These are phyloP conservation scores for Auriculariales sp. DNA, from an alignment of 768 basidiomycete species.

Conservation along the genomic window DNA sequence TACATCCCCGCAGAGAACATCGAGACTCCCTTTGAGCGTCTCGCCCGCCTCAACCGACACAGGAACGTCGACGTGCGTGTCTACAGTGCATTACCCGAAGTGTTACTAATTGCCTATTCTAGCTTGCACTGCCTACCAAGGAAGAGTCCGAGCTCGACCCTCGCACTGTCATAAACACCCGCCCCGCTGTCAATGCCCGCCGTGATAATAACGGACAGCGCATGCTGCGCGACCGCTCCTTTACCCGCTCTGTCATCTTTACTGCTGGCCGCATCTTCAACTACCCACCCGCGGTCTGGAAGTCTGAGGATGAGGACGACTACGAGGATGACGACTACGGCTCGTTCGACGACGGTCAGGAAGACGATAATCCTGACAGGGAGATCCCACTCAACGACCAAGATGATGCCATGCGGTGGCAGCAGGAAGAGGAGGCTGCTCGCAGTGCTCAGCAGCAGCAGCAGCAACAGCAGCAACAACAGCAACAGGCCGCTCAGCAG, in stretches of 20 bases:
- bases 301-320: slow-evolving; percentile 44
- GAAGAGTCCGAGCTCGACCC: not conserved
- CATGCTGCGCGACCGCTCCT: not conserved
- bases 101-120: not conserved
- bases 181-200: not conserved
- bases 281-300: slow-evolving; percentile 74
- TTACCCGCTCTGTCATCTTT: slow-evolving; percentile 44
- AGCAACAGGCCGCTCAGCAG: too few relatives aligned
- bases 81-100: not conserved
- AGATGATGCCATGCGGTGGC: slow-evolving; percentile 85
- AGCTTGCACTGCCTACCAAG: not conserved
- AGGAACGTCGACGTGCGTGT: slow-evolving; percentile 83
- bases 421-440: slow-evolving; percentile 41
- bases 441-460: slow-evolving; percentile 4
- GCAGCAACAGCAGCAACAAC: slow-evolving; percentile 15
- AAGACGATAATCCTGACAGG: slow-evolving; percentile 22
- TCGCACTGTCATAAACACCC: not conserved
- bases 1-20: slow-evolving; percentile 99
- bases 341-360: slow-evolving; percentile 24
- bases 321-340: not conserved
- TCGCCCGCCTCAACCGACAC: slow-evolving; percentile 92
- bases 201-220: not conserved
- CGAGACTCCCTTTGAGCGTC: slow-evolving; percentile 92
- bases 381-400: slow-evolving; percentile 44
- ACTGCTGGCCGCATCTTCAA: slow-evolving; percentile 53